These are phyloP conservation scores for Cordyceps javanica DNA, from an alignment of 2,329 filamentous ascomycete genomes.

Conservation along the genomic window DNA sequence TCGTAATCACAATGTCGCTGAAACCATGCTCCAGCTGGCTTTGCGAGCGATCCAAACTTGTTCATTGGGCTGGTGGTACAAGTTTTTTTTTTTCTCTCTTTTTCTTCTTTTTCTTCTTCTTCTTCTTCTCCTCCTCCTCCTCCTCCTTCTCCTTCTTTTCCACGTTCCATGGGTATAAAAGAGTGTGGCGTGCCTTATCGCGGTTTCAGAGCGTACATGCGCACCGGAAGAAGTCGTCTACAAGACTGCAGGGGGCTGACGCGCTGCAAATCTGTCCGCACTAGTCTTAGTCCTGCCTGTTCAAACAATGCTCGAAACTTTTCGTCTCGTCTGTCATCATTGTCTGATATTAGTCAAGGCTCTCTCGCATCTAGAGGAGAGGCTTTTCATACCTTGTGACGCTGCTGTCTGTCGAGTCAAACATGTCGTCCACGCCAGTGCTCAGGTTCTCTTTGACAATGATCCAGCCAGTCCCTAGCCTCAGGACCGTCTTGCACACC, in stretches of 20 bases:
- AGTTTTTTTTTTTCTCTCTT: too few relatives aligned
- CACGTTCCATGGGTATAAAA: too few relatives aligned
- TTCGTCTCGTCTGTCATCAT: slow-evolving; percentile 50
- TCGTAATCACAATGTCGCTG: neutral
- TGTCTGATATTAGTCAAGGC: neutral
- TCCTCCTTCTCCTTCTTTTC: too few relatives aligned
- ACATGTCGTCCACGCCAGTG: slow-evolving; percentile 55
- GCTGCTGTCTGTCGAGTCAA: slow-evolving; percentile 68
- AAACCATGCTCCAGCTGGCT: too few relatives aligned
- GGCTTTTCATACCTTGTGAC: slow-evolving; percentile 55
- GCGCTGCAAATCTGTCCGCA: slow-evolving; percentile 64
- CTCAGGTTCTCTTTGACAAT: slow-evolving; percentile 62
- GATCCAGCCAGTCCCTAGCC: slow-evolving; percentile 25
- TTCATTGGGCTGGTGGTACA: too few relatives aligned
- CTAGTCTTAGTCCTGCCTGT: slow-evolving; percentile 58
- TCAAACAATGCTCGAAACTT: slow-evolving; percentile 68
- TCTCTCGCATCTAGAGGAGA: neutral
- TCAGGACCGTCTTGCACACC: slow-evolving; percentile 45
- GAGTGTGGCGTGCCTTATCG: too few relatives aligned
- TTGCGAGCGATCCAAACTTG: too few relatives aligned
- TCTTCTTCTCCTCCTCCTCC: too few relatives aligned
- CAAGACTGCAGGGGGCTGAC: slow-evolving; percentile 56
- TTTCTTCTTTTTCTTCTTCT: too few relatives aligned
- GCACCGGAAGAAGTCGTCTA: slow-evolving; percentile 58
- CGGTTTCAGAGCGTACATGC: slow-evolving; percentile 65